phyloP scores from a whole-genome alignment of 768 basidiomycete species.

The Mycena belliarum region DNA sequence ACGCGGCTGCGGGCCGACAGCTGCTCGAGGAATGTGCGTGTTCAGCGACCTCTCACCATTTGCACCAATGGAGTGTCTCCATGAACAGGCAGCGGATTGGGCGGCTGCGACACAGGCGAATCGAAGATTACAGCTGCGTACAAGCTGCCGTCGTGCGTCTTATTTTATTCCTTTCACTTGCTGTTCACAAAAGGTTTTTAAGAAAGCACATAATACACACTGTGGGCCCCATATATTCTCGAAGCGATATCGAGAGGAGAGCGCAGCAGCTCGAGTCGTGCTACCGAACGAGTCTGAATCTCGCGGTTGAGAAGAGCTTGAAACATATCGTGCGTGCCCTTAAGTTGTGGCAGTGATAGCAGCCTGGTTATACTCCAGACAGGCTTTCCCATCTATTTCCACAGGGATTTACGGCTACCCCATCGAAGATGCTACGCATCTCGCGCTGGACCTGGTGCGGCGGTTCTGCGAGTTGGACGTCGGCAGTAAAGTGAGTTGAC shows the following conservation, averaged over 20 bases:
- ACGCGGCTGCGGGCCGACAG: conserved; percentile 67
- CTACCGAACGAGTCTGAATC: conserved; percentile 62
- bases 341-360: neutral
- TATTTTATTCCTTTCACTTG: neutral
- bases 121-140: conserved; percentile 83
- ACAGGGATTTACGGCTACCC: conserved; percentile 83
- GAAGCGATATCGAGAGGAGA: conserved; percentile 39
- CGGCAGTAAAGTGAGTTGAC: conserved; percentile 49
- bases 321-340: conserved; percentile 63
- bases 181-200: neutral
- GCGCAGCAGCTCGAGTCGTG: conserved; percentile 64
- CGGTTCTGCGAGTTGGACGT: conserved; percentile 55
- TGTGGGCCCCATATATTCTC: conserved; percentile 73
- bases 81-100: conserved; percentile 57
- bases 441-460: conserved; percentile 64
- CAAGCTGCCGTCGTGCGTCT: conserved; percentile 67
- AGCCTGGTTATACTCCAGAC: neutral
- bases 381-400: conserved; percentile 84
- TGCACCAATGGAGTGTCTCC: too few species aligned
- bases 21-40: conserved; percentile 70
- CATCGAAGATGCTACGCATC: conserved; percentile 65
- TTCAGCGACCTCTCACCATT: neutral
- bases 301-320: conserved; percentile 61
- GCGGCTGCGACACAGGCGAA: conserved; percentile 70
- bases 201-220: conserved; percentile 79